A percentile compares a stretch with the other conserved stretches of the same genome.
These are phyloP conservation scores for Psidium guajava DNA, from an alignment of 345 rosid genomes.

Conservation along the genomic window DNA sequence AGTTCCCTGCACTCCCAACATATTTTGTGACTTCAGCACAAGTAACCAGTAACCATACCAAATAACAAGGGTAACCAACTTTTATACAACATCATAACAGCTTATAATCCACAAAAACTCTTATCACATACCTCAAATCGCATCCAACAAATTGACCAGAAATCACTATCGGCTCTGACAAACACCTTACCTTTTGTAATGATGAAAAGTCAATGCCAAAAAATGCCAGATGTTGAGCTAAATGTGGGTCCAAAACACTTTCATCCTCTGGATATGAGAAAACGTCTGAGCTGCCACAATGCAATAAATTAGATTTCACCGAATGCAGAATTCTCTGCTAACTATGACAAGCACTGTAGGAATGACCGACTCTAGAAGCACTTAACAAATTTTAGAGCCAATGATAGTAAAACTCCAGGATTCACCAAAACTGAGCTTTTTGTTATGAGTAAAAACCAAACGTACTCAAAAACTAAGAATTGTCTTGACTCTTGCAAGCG, in stretches of 20 bases:
- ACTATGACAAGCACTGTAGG: not conserved
- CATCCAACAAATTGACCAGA: not conserved
- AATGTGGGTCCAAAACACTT: constrained; percentile 77
- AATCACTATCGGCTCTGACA: not conserved
- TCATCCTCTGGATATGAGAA: constrained; percentile 95
- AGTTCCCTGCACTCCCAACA: not conserved
- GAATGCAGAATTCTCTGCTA: not conserved
- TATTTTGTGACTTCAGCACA: not conserved
- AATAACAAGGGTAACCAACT: not conserved
- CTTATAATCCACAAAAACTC: not conserved
- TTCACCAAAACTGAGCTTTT: not conserved
- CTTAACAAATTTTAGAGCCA: not conserved
- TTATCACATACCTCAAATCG: not conserved
- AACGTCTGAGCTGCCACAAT: constrained; percentile 96
- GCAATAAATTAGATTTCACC: constrained; percentile 27
- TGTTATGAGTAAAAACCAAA: not conserved
- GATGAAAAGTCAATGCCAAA: constrained; percentile 97
- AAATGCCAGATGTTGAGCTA: constrained; percentile 89
- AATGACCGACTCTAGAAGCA: not conserved
- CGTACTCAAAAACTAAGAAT: not conserved
- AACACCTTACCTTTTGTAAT: constrained; percentile 58
- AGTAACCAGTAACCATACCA: not conserved
- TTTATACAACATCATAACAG: not conserved
- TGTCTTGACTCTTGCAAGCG: not conserved
- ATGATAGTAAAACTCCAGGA: not conserved